Evolutionary conservation across 2,329 filamentous ascomycete species (phyloP).

Genomic region (Hypocreales sp.): DNA sequence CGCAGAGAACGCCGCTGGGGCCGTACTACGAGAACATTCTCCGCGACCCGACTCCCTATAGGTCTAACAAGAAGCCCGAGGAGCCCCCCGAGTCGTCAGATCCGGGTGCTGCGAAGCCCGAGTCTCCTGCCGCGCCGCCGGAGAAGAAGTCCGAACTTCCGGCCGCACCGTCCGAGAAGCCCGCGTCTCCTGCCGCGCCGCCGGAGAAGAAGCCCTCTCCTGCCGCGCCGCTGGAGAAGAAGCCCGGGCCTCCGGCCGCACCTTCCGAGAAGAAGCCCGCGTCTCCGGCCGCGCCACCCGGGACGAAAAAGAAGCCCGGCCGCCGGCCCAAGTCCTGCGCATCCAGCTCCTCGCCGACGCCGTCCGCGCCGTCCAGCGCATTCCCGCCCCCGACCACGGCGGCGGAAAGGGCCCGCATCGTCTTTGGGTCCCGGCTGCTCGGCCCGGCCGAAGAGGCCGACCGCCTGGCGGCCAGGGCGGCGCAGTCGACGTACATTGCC

Average conservation of each 20-base stretch:
- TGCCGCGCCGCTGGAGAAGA: conserved; percentile 3
- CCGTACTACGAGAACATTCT: conserved; percentile 45
- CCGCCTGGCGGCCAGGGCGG: conserved; percentile 39
- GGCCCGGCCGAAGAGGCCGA: conserved; percentile 56
- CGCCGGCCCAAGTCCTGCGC: conserved; percentile 8
- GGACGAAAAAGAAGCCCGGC: conserved; percentile 13
- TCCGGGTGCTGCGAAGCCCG: conserved; percentile 6
- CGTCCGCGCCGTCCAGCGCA: conserved; percentile 3
- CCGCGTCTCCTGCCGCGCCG: neutral
- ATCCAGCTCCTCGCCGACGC: conserved; percentile 3
- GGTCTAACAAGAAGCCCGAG: conserved; percentile 24
- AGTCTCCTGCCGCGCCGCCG: no score
- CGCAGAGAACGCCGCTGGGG: conserved; percentile 31
- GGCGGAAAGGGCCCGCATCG: conserved; percentile 44
- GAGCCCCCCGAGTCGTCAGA: conserved; percentile 24
- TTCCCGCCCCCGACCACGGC: conserved; percentile 20
- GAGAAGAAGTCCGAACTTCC: conserved; percentile 4
- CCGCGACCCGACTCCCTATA: conserved; percentile 24
- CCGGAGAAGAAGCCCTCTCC: conserved; percentile 2
- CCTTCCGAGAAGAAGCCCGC: conserved; percentile 4
- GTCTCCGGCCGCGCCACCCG: neutral
- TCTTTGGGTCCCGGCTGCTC: conserved; percentile 70
- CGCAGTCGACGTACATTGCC: conserved; percentile 49
- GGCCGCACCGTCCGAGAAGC: conserved; percentile 4
- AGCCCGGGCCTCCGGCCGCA: conserved; percentile 3